These are phyloP conservation scores for Physcomitrellopsis africana DNA, from an alignment of 225 moss, liverwort and hornwort species.

Conservation along the genomic window DNA sequence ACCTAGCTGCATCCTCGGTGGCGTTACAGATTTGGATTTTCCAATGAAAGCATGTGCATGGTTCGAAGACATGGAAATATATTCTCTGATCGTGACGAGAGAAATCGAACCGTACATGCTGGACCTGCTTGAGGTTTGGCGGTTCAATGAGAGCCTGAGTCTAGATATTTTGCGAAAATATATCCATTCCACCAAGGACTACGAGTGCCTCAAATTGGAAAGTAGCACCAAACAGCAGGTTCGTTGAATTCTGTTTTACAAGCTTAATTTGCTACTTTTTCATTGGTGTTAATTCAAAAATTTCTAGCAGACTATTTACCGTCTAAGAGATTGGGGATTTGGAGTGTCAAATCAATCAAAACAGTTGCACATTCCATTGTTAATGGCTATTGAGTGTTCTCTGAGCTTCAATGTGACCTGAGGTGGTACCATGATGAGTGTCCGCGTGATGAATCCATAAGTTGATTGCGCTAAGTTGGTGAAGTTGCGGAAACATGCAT, in stretches of 20 bases:
- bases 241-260: not conserved
- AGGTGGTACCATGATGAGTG: conserved; percentile 1
- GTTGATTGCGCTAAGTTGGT: conserved; percentile 2
- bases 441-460: not conserved
- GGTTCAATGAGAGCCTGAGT: conserved; percentile 29
- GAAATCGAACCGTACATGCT: conserved; percentile 41
- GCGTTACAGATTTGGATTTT: conserved; percentile 21
- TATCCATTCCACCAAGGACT: conserved; percentile 22
- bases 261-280: not conserved
- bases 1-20: conserved; percentile 17
- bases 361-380: not conserved
- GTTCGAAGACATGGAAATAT: conserved; percentile 31
- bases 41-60: conserved; percentile 28
- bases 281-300: conserved; percentile 5
- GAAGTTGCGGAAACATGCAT: conserved; percentile 12
- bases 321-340: not conserved
- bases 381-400: not conserved
- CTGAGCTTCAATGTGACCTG: conserved; percentile 13
- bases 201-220: conserved; percentile 24
- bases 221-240: conserved; percentile 35
- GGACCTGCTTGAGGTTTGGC: conserved; percentile 37
- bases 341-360: conserved; percentile 1
- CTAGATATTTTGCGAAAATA: conserved; percentile 33
- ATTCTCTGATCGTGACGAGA: conserved; percentile 6
- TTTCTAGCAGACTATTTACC: not conserved